These are phyloP conservation scores for Fusarium nanum DNA, from an alignment of 2,329 filamentous ascomycete species.

Conservation along the genomic window DNA sequence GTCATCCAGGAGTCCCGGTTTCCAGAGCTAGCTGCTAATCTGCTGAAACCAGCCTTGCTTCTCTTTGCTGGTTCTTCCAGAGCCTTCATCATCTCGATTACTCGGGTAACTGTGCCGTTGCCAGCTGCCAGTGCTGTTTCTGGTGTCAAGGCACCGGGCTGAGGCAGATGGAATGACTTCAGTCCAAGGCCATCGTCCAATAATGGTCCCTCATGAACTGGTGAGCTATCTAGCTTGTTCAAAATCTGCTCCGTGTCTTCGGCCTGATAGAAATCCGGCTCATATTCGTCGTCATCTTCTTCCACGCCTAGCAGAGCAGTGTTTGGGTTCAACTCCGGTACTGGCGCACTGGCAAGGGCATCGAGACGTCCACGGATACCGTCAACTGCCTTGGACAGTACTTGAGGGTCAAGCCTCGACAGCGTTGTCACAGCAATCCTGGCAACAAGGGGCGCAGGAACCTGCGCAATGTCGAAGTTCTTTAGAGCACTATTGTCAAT, in stretches of 20 bases:
- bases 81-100: conserved; percentile 81
- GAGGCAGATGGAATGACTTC: conserved; percentile 82
- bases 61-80: conserved; percentile 76
- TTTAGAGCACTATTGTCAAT: conserved; percentile 78
- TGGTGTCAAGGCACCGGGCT: conserved; percentile 77
- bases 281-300: conserved; percentile 89
- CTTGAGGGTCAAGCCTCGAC: conserved; percentile 73
- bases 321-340: conserved; percentile 64
- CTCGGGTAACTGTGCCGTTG: conserved; percentile 77
- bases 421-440: conserved; percentile 86
- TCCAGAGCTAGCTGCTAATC: conserved; percentile 84
- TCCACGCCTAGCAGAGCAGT: conserved; percentile 73
- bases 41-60: conserved; percentile 79
- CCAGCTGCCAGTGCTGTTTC: conserved; percentile 80
- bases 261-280: conserved; percentile 83
- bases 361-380: conserved; percentile 65
- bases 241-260: conserved; percentile 83
- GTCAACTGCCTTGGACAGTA: conserved; percentile 79
- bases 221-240: conserved; percentile 79
- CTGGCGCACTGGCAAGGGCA: conserved; percentile 58
- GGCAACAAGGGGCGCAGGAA: conserved; percentile 80
- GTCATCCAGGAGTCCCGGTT: conserved; percentile 93
- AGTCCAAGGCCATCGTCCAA: conserved; percentile 67
- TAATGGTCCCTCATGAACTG: conserved; percentile 58
- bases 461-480: conserved; percentile 83